phyloP scores from a whole-genome alignment of 805 yeast genomes.

The Candida vartiovaarae region DNA sequence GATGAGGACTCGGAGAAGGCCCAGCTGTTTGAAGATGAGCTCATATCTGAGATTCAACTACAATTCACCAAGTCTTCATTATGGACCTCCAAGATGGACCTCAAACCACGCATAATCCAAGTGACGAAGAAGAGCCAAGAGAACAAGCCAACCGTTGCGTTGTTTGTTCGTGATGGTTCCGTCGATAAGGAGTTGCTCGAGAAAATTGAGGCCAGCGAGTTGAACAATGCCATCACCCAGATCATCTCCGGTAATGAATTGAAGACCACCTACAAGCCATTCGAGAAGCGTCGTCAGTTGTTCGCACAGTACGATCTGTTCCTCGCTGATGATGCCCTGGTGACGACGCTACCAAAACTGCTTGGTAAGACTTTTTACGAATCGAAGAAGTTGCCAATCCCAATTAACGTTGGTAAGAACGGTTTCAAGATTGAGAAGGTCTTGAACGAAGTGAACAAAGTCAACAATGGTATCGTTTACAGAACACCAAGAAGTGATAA shows the following conservation, averaged over 20 bases:
- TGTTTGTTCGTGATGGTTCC: conserved; percentile 60
- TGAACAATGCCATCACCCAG: conserved; percentile 28
- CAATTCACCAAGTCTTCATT: conserved; percentile 61
- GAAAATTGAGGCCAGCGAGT: conserved; percentile 23
- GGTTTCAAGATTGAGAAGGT: conserved; percentile 44
- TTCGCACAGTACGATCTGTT: conserved; percentile 64
- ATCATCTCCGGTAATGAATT: conserved; percentile 69
- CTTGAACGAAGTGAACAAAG: conserved; percentile 50
- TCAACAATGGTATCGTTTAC: conserved; percentile 51
- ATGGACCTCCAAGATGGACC: conserved; percentile 46
- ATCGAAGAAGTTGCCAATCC: conserved; percentile 58
- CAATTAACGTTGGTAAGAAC: conserved; percentile 40
- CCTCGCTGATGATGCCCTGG: conserved; percentile 75
- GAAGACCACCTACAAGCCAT: conserved; percentile 82
- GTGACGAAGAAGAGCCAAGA: conserved; percentile 32
- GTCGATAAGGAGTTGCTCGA: conserved; percentile 27
- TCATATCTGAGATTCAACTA: conserved; percentile 41
- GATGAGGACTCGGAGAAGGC: conserved; percentile 27
- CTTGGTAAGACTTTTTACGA: conserved; percentile 76
- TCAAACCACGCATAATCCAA: conserved; percentile 30
- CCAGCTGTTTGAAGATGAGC: conserved; percentile 53
- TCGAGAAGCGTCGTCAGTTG: conserved; percentile 78
- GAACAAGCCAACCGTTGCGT: conserved; percentile 46
- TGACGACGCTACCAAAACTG: conserved; percentile 73
- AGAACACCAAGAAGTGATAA: conserved; percentile 70